These are phyloP conservation scores for Populus hybrid DNA, from an alignment of 441 rosid genomes.

Conservation along the genomic window DNA sequence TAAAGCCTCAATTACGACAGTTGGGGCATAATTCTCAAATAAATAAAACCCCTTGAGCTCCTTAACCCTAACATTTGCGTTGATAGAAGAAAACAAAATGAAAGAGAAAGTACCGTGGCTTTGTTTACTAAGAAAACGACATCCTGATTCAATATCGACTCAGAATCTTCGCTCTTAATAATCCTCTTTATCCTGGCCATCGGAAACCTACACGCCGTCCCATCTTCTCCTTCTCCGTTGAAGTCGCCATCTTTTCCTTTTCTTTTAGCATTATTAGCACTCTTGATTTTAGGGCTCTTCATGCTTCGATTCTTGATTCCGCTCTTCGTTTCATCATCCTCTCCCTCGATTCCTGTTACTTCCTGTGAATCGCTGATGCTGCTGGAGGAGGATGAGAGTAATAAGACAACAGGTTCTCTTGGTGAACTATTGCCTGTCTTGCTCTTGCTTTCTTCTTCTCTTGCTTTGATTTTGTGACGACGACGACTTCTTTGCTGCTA, in stretches of 20 bases:
- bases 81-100: not conserved
- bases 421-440: not conserved
- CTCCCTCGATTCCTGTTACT: no score
- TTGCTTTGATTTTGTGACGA: constrained; percentile 3
- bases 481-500: constrained; percentile 12
- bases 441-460: constrained; percentile 11
- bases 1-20: not conserved
- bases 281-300: not conserved
- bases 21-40: not conserved
- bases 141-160: constrained; percentile 44
- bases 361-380: not conserved
- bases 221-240: constrained; percentile 31
- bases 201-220: constrained; percentile 52
- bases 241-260: constrained; percentile 22
- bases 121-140: constrained; percentile 78
- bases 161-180: constrained; percentile 48
- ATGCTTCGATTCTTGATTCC: not conserved
- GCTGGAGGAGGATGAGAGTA: not conserved
- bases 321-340: not conserved
- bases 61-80: constrained; percentile 13
- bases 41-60: not conserved
- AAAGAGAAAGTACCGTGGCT: constrained; percentile 57
- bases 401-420: not conserved
- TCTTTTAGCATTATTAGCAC: constrained; percentile 14
- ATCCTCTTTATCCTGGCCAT: constrained; percentile 72